Conservation (phyloP, 805 yeast species). For the Metschnikowia vanudenii region DNA sequence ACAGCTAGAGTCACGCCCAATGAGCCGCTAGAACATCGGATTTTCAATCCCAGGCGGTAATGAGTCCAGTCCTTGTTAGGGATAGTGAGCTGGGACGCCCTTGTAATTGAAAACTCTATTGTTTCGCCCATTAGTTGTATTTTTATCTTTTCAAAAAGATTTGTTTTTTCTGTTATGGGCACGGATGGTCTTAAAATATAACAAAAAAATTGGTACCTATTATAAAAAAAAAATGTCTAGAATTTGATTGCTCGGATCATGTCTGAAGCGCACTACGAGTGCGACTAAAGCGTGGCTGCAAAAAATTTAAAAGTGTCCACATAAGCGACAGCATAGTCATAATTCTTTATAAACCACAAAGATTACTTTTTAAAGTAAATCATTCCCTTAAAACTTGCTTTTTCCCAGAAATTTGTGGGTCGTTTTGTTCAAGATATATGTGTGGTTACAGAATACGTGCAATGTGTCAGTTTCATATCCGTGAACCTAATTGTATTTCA, state of each 20-base stretch:
- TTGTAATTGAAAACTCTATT: slow-evolving; percentile 18
- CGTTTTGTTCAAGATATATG: too few species aligned
- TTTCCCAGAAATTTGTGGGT: too few species aligned
- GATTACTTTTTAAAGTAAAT: too few species aligned
- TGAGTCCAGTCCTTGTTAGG: slow-evolving; percentile 24
- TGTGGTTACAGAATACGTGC: too few species aligned
- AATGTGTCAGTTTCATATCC: too few species aligned
- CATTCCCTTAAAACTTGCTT: too few species aligned
- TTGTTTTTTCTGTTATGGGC: too few species aligned
- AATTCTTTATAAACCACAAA: too few species aligned
- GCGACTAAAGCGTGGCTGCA: neutral
- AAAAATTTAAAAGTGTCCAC: neutral
- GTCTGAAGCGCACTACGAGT: too few species aligned
- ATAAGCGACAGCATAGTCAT: too few species aligned
- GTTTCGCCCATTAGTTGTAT: slow-evolving; percentile 13
- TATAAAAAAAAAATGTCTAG: neutral
- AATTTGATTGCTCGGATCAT: neutral
- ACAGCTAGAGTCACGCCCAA: slow-evolving; percentile 16
- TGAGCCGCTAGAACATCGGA: slow-evolving; percentile 14
- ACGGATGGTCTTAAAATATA: neutral
- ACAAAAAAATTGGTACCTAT: neutral
- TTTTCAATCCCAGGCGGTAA: slow-evolving; percentile 22
- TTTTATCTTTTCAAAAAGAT: neutral
- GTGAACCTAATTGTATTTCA: too few species aligned
- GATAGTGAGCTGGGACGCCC: slow-evolving; percentile 21